Percentiles rank a stretch among this genome's conserved stretches.
Conservation (phyloP, 2,329 filamentous ascomycete species). For the Diplocarpon mali region DNA sequence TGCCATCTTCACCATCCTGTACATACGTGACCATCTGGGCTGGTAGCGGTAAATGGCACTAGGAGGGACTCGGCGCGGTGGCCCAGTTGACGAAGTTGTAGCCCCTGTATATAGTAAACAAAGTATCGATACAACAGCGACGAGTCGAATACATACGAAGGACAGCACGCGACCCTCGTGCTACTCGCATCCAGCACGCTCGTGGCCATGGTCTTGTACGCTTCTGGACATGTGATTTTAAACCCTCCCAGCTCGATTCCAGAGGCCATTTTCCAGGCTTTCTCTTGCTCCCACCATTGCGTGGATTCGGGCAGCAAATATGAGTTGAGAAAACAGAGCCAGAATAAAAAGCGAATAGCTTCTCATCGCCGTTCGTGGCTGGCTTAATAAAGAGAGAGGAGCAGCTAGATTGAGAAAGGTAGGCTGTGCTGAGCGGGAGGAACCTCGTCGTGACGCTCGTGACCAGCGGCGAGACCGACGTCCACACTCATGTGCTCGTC, state of each 20-base stretch:
- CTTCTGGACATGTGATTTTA: constrained; percentile 7
- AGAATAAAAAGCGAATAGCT: constrained; percentile 5
- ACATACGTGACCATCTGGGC: constrained; percentile 3
- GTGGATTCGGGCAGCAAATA: constrained; percentile 5
- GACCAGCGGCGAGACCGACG: constrained; percentile 3
- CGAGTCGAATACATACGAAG: constrained; percentile 6
- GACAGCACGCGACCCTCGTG: constrained; percentile 7
- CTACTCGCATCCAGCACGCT: constrained; percentile 3
- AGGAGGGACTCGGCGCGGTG: too few relatives aligned
- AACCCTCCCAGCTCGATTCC: constrained; percentile 5
- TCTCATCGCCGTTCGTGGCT: not conserved
- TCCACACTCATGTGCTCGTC: constrained; percentile 2
- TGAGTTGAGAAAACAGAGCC: not conserved
- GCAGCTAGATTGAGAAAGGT: constrained; percentile 2
- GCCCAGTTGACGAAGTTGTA: too few relatives aligned
- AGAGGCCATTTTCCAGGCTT: not conserved
- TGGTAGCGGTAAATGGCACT: too few relatives aligned
- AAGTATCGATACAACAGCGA: not conserved
- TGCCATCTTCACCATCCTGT: not conserved
- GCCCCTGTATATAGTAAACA: not conserved
- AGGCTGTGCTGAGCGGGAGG: constrained; percentile 9
- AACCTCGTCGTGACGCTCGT: constrained; percentile 8
- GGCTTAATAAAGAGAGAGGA: constrained; percentile 7
- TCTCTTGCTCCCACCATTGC: constrained; percentile 6
- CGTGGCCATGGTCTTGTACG: constrained; percentile 7